A percentile compares a stretch with the other conserved stretches of the same genome.
Evolutionary conservation across 164 flowering plant genomes (phyloP).

Genomic region (Annona squamosa): DNA sequence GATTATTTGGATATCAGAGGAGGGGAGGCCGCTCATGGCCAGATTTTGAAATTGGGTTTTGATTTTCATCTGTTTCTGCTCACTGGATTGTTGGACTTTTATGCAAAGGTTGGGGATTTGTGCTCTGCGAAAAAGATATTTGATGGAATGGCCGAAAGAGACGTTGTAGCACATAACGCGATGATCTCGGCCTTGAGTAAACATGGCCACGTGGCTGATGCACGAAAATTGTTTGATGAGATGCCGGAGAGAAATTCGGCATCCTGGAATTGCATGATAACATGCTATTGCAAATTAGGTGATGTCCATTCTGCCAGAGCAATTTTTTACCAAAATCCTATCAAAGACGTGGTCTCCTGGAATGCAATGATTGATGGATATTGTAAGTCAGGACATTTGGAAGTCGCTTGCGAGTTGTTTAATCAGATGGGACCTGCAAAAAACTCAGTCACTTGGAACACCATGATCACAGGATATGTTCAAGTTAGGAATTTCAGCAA

Average conservation of each 20-base stretch:
- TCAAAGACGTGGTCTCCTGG: slow-evolving; percentile 37
- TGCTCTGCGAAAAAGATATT: slow-evolving; percentile 29
- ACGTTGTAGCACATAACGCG: slow-evolving; percentile 33
- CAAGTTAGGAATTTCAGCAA: slow-evolving; percentile 16
- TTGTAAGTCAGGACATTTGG: slow-evolving; percentile 19
- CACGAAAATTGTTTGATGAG: slow-evolving; percentile 27
- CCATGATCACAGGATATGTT: slow-evolving; percentile 30
- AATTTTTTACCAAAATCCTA: slow-evolving; percentile 25
- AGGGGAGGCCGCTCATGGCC: slow-evolving; percentile 32
- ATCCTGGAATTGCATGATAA: slow-evolving; percentile 38
- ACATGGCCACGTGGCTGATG: slow-evolving; percentile 19
- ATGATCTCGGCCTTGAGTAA: slow-evolving; percentile 29
- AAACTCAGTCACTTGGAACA: slow-evolving; percentile 33
- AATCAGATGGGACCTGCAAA: slow-evolving; percentile 24
- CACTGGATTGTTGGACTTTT: slow-evolving; percentile 42
- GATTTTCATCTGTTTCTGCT: slow-evolving; percentile 24
- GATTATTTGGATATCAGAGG: slow-evolving; percentile 1
- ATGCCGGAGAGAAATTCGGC: slow-evolving; percentile 25
- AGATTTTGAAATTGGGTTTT: slow-evolving; percentile 26
- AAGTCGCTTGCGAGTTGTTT: slow-evolving; percentile 27
- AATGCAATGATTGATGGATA: slow-evolving; percentile 40
- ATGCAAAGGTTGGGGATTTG: slow-evolving; percentile 32
- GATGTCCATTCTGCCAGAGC: slow-evolving; percentile 22
- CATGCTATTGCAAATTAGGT: slow-evolving; percentile 29
- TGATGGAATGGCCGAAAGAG: slow-evolving; percentile 34